Base-by-base conservation (phyloP, 257 asterid species). In the Nicotiana undulata region DNA sequence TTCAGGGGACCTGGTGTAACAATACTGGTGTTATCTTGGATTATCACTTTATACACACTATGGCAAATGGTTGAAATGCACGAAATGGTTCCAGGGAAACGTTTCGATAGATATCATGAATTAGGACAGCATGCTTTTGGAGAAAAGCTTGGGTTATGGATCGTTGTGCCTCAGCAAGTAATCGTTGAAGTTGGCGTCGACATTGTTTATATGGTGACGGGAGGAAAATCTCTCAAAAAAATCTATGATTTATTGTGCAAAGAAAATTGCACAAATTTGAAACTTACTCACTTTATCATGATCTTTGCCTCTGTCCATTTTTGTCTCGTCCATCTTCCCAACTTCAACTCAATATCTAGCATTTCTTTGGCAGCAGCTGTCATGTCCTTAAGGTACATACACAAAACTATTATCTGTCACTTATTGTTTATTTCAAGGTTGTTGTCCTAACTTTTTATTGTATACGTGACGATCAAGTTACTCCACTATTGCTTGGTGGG, bases 41-140 rank as follows among this genome's bases (percentile, higher is more conserved):
- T 89, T 3, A 68, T 86, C 6, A 87, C 92, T 70, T 81, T 89
- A 6, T 87, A 87, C 85, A 63, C 92, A 1, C 18, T 89, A 31
- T 89, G 92, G 91, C 91, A 87, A 82, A 89, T 89, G 92, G 91
- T 89, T 24, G 85, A 89, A 75, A 86, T 89, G 92, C 92, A 89
- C 17, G 91, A 89, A 44, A 81, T 87, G 79, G 86, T 86, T n/a
- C 85, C 85, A 0, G 92, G 91, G 5, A 87, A 80, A 29, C 92
- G 91, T 24, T 89, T 89, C 66, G 92, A 89, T 78, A 72, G 92
- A 58, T 89, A 89, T 70, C 92, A 89, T 34, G 92, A 89, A 83
- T 85, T 89, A 1, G 92, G 92, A n/a, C 90, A 89, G 51, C 79
- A 87, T 20, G 92, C 92, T n/a, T 87, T 89, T 68, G 91, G 93